Percentiles rank a stretch among this genome's conserved stretches.
These are phyloP conservation scores for Talaromyces verruculosus DNA, from an alignment of 2,329 filamentous ascomycete genomes.

Conservation along the genomic window DNA sequence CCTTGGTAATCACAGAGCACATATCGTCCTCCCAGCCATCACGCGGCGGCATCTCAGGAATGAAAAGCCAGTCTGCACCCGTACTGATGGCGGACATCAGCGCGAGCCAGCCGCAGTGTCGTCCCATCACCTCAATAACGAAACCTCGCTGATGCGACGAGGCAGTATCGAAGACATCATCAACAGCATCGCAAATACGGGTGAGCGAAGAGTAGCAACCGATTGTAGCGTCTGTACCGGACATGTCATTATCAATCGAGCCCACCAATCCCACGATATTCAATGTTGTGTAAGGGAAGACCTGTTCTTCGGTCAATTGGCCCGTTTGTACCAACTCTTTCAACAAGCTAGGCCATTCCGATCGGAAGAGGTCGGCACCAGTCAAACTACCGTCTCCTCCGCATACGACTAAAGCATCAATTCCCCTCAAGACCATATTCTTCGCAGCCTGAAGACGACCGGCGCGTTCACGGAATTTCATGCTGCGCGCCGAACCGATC, in stretches of 20 bases:
- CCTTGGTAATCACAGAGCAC: slow-evolving; percentile 72
- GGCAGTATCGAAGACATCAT: slow-evolving; percentile 89
- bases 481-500: slow-evolving; percentile 92
- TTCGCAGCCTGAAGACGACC: slow-evolving; percentile 84
- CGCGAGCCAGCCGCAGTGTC: slow-evolving; percentile 96
- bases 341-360: slow-evolving; percentile 86
- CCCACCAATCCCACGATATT: slow-evolving; percentile 97
- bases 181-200: slow-evolving; percentile 91
- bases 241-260: slow-evolving; percentile 98
- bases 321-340: slow-evolving; percentile 76
- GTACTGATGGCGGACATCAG: slow-evolving; percentile 94
- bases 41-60: slow-evolving; percentile 86
- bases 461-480: slow-evolving; percentile 83
- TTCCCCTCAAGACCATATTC: slow-evolving; percentile 90
- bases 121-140: slow-evolving; percentile 97
- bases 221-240: slow-evolving; percentile 94
- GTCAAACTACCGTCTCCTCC: slow-evolving; percentile 96
- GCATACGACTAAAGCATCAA: slow-evolving; percentile 94
- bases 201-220: slow-evolving; percentile 92
- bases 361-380: slow-evolving; percentile 87
- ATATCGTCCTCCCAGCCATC: slow-evolving; percentile 89
- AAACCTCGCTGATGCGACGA: slow-evolving; percentile 96
- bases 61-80: slow-evolving; percentile 94
- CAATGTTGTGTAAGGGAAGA: slow-evolving; percentile 75
- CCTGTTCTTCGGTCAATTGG: slow-evolving; percentile 68